These are phyloP conservation scores for Diophrys sp. DNA, from an alignment of 73 alveolate genomes.

Conservation along the genomic window DNA sequence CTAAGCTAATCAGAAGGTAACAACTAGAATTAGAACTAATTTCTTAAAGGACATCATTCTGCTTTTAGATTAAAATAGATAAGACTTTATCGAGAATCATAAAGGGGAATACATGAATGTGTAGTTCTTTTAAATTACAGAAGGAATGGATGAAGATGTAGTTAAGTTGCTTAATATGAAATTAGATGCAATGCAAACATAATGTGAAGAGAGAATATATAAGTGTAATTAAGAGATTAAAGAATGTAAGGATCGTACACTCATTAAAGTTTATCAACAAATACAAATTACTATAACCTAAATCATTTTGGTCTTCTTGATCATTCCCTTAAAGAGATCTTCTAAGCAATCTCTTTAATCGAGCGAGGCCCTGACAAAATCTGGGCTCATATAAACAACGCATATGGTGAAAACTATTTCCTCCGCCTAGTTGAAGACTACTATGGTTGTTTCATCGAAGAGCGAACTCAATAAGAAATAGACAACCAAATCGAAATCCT, in stretches of 20 bases:
- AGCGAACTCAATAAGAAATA: slow-evolving; percentile 1
- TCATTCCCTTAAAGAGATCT: not conserved
- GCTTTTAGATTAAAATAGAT: not conserved
- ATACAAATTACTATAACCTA: not conserved
- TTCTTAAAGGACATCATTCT: not conserved
- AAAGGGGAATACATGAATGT: slow-evolving; percentile 9
- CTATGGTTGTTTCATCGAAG: not conserved
- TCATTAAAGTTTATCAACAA: too few relatives aligned
- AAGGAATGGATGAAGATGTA: slow-evolving; percentile 1
- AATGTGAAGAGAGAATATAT: not conserved
- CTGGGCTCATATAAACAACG: not conserved
- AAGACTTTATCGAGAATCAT: not conserved
- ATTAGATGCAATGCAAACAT: not conserved
- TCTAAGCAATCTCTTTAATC: not conserved
- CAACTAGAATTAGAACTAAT: slow-evolving; percentile 3
- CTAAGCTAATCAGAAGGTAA: not conserved
- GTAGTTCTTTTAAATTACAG: slow-evolving; percentile 7
- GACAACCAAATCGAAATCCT: not conserved
- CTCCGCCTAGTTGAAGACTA: not conserved
- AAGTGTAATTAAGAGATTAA: not conserved
- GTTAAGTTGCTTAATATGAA: slow-evolving; percentile 4
- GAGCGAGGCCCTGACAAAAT: not conserved
- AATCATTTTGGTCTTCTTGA: not conserved
- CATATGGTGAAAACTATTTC: slow-evolving; percentile 4
- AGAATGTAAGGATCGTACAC: not conserved